Evolutionary conservation across 306 rosid genomes (phyloP), one percentile per base, ranked within the genome.

Genomic region (Betula pendula): DNA sequence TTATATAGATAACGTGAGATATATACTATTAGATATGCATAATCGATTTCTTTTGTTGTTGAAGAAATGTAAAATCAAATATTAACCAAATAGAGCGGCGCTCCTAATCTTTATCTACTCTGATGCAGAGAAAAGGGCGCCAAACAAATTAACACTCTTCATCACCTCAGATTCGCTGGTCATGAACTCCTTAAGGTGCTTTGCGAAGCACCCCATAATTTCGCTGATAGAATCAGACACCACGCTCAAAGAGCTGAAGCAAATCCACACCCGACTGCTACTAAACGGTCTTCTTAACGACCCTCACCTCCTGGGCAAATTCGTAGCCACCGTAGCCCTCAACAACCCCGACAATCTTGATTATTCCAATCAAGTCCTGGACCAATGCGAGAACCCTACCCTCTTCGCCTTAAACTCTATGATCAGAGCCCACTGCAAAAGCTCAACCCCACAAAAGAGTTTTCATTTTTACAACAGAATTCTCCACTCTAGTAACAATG

Each of bases 361-460:
- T 13, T 82, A 85, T 51, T 78, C 87, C 58, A 58, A 51, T 44
- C 69, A 59, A 24, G 67, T 81, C 12, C 75, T 89, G 8, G 66
- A 66, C 80, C 84, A 77, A 42, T 77, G 77, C 48, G 9, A 74
- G 33, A 25, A 43, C 77, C 90, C 90, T 50, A 82, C 82, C 27
- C 81, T 87, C 79, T 86, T 86, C 48, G 11, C 91, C 52, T 69
- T 92, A 79, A 89, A 92, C 86, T 86, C 93, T 80, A 76, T 89
- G 85, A 89, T 89, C 82, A 86, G 92, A 69, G 90, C 89, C 51
- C 82, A 79, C 47, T 92, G 91, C 74, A 92, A 81, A 44, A 79
- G 84, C 82, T 45, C 89, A 60, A 72, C 81, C 5, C 97, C 94
- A 8, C 70, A 56, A 10, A 74, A 68, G 74, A 84, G 93, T 75